Conservation (phyloP, 768 basidiomycete species). For the Boletus tomentosulus region DNA sequence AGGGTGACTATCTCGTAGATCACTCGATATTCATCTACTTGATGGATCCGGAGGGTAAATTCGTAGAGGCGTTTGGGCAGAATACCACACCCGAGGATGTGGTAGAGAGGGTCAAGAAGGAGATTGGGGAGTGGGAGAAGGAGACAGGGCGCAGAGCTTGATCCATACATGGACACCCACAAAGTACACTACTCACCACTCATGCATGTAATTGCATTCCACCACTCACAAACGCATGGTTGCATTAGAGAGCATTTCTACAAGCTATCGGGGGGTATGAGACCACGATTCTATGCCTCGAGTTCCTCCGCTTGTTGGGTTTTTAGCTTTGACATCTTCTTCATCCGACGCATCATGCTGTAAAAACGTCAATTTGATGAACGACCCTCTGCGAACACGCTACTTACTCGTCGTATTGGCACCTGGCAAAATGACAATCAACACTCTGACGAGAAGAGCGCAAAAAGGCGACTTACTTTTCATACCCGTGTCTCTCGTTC, state of each 20-base stretch:
- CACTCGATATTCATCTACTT: conserved; percentile 97
- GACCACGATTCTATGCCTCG: conserved; percentile 24
- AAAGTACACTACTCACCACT: not conserved
- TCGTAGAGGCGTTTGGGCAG: conserved; percentile 97
- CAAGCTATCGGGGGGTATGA: conserved; percentile 12
- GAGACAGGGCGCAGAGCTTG: conserved; percentile 32
- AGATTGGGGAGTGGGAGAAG: conserved; percentile 40
- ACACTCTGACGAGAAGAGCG: not conserved
- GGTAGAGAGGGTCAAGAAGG: conserved; percentile 53
- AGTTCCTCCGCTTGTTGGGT: conserved; percentile 39
- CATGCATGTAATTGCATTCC: conserved; percentile 11
- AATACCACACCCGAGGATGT: conserved; percentile 66
- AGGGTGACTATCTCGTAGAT: conserved; percentile 96
- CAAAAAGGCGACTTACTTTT: conserved; percentile 53
- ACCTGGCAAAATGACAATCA: conserved; percentile 43
- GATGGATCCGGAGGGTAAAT: conserved; percentile 92
- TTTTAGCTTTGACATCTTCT: conserved; percentile 73
- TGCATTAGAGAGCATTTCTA: conserved; percentile 2
- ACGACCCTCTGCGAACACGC: not conserved
- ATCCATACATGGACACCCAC: not conserved
- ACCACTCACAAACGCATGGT: conserved; percentile 10
- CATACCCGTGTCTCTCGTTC: conserved; percentile 80
- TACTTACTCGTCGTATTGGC: conserved; percentile 92
- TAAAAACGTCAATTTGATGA: not conserved
- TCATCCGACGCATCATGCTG: conserved; percentile 89